phyloP scores from a whole-genome alignment of 2,329 filamentous ascomycete genomes.

The Fusarium sulawesiense region DNA sequence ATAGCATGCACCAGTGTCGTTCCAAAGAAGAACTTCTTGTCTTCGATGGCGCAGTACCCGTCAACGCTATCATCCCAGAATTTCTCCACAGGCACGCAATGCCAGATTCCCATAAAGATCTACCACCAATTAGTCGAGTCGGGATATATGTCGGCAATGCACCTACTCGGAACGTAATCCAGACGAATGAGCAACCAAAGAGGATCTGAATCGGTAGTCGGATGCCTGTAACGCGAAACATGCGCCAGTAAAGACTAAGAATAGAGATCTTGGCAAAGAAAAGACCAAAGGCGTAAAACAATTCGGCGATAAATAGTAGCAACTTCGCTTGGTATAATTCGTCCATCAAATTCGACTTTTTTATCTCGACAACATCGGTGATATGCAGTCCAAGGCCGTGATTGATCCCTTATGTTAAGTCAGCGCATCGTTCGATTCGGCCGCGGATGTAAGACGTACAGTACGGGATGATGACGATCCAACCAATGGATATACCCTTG shows the following conservation, averaged over 20 bases:
- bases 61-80: conserved; percentile 32
- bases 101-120: conserved; percentile 37
- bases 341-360: background rate
- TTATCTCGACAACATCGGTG: background rate
- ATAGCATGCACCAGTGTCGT: conserved; percentile 47
- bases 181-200: conserved; percentile 39
- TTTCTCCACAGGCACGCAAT: conserved; percentile 30
- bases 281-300: conserved; percentile 46
- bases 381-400: conserved; percentile 37
- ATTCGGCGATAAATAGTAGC: conserved; percentile 40
- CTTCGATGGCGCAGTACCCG: conserved; percentile 36
- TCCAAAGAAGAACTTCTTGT: conserved; percentile 50
- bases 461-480: conserved; percentile 32
- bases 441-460: conserved; percentile 20
- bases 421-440: background rate
- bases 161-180: conserved; percentile 46
- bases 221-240: conserved; percentile 44
- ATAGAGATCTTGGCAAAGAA: conserved; percentile 47
- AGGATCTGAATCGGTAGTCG: conserved; percentile 46
- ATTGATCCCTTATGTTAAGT: conserved; percentile 23
- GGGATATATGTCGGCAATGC: rapidly evolving
- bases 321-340: conserved; percentile 13
- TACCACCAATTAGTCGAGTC: background rate
- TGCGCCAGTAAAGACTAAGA: conserved; percentile 48
- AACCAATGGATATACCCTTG: conserved; percentile 28